Evolutionary conservation across 108 stramenopile genomes (phyloP), one percentile per base, ranked within the genome.

Genomic region (Schizochytrium sp.): DNA sequence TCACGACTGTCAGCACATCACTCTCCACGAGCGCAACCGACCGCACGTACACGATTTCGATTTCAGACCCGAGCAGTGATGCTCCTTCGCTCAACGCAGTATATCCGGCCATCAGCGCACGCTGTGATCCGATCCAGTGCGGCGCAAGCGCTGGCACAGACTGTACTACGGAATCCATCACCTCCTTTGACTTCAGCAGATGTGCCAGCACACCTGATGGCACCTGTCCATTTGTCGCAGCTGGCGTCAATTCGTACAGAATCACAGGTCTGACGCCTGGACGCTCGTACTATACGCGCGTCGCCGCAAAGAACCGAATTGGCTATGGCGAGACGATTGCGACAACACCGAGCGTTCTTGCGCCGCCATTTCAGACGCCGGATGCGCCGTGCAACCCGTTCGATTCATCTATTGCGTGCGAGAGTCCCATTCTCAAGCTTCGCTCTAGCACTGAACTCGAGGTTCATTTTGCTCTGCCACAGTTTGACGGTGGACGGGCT

Each of bases 301-400:
- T 92, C 14, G 90, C 92, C 2, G 93, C 93, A 28, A 90, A 92
- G 90, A 93, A 93, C 87, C 47, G 58, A 28, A 53, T 89, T n/a
- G 93, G 93, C 8, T 91, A 53, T n/a, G 92, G 92, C 21, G 57
- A 44, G 5, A 23, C 87, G 34, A 58, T 41, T 5, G 29, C 25
- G 2, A 58, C 53, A 5, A 57, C 57, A 58, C 91, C 47, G 89
- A 90, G 18, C 3, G 72, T 19, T 53, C 44, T 44, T 57, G 45
- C 8, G 23, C 45, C 89, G 89, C 90, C 25, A 16, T 69, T 43
- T 51, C 92, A 23, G 58, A 55, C 16, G 53, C 90, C 57, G 87
- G 90, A 87, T 89, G 89, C 4, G 60, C 89, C 25, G 29, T 55
- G 34, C 91, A 91, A 44, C 16, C 47, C 41, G 41, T 89, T 45